Percentiles rank a stretch among this genome's conserved stretches.
Conservation (phyloP, 2,329 filamentous ascomycete genomes). For the Fusarium redolens region DNA sequence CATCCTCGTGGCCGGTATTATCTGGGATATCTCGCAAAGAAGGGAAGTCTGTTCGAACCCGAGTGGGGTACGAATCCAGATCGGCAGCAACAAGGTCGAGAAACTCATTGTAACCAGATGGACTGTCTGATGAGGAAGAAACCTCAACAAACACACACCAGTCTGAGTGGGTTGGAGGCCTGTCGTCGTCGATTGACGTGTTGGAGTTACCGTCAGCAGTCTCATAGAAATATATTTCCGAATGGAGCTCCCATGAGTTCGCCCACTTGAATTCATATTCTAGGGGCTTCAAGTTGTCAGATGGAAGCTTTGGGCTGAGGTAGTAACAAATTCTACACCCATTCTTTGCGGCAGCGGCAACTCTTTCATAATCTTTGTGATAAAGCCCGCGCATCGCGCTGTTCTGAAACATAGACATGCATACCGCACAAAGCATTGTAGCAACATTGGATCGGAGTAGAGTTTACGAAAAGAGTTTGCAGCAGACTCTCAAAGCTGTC, state of each 20-base stretch:
- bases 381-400: not conserved
- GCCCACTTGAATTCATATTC: not conserved
- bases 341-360: not conserved
- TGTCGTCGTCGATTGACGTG: not conserved
- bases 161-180: not conserved
- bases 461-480: rapidly evolving
- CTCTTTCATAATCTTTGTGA: not conserved
- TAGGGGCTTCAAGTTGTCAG: not conserved
- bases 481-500: too few relatives aligned
- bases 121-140: not conserved
- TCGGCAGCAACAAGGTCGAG: not conserved
- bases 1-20: not conserved
- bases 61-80: not conserved
- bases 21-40: not conserved
- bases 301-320: not conserved
- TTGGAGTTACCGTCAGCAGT: not conserved
- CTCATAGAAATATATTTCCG: not conserved
- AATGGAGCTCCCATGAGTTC: not conserved
- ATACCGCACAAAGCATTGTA: not conserved
- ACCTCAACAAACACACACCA: not conserved
- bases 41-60: not conserved
- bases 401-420: not conserved
- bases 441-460: rapidly evolving
- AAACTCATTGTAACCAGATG: not conserved
- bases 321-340: not conserved